A percentile compares a stretch with the other conserved stretches of the same genome.
phyloP scores from a whole-genome alignment of 495 filamentous ascomycete genomes.

The Neurospora pannonica region DNA sequence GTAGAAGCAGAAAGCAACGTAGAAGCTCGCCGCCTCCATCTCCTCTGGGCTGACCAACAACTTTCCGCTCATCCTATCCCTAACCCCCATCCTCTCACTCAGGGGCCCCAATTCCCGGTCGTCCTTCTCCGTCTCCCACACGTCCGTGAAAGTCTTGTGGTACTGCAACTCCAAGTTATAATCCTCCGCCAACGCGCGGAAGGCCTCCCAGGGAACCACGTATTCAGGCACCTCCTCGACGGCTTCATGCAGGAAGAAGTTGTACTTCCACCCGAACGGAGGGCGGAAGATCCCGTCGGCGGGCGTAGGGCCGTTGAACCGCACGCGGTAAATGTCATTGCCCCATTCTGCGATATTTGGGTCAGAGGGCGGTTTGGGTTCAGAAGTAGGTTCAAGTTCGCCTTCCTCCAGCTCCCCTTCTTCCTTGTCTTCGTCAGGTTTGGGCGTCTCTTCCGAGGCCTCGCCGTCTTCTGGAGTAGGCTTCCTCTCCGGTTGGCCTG shows the following conservation, averaged over 20 bases:
- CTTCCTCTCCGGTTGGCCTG: not conserved
- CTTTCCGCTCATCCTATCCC: conserved; percentile 55
- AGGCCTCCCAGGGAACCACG: conserved; percentile 96
- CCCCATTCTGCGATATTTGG: conserved; percentile 63
- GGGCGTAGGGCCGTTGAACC: conserved; percentile 73
- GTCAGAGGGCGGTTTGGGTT: not conserved
- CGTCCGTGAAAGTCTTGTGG: conserved; percentile 76
- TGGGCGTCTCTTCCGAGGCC: not conserved
- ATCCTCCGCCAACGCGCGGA: conserved; percentile 88
- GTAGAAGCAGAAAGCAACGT: conserved; percentile 89
- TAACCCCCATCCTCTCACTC: conserved; percentile 89
- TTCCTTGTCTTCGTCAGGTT: conserved; percentile 17
- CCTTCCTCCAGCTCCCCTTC: conserved; percentile 41
- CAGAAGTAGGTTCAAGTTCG: conserved; percentile 16
- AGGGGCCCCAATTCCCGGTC: conserved; percentile 67
- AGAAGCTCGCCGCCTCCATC: conserved; percentile 85
- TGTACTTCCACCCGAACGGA: conserved; percentile 96
- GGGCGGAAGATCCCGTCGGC: conserved; percentile 80
- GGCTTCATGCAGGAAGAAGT: conserved; percentile 88
- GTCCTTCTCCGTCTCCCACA: conserved; percentile 84
- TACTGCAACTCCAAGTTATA: conserved; percentile 94
- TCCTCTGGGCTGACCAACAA: conserved; percentile 68
- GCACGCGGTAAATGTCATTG: conserved; percentile 81
- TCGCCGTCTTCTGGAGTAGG: not conserved
- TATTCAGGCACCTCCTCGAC: conserved; percentile 96